A percentile compares a stretch with the other conserved stretches of the same genome.
Conservation (phyloP, 148 eudicot genomes). For the Camellia japonica region DNA sequence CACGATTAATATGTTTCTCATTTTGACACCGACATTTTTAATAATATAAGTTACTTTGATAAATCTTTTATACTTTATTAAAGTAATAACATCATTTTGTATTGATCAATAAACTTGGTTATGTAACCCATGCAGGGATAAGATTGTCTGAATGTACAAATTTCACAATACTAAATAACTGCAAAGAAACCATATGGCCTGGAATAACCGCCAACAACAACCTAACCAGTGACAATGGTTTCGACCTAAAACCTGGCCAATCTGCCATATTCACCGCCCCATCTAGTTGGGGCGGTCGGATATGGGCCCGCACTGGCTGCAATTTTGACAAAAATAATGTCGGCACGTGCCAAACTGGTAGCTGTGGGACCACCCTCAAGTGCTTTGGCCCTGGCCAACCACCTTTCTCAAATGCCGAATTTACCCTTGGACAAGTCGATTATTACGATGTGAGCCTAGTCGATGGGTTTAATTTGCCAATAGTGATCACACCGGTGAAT, state of each 20-base stretch:
- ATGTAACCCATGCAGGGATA: conserved; percentile 30
- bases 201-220: conserved; percentile 16
- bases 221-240: conserved; percentile 13
- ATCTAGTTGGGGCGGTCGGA: conserved; percentile 20
- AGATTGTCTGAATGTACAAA: conserved; percentile 39
- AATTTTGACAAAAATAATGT: conserved; percentile 9
- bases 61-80: too few species aligned
- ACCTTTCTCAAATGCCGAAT: conserved; percentile 67
- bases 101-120: not conserved
- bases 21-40: too few species aligned
- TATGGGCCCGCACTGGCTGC: conserved; percentile 29
- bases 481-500: conserved; percentile 47
- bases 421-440: conserved; percentile 54
- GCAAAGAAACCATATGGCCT: conserved; percentile 32
- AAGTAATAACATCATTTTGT: not conserved
- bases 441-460: conserved; percentile 93
- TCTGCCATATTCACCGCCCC: conserved; percentile 21
- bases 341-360: conserved; percentile 22
- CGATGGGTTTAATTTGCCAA: conserved; percentile 79
- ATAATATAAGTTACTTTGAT: too few species aligned
- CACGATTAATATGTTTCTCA: too few species aligned
- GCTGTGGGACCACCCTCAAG: conserved; percentile 19
- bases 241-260: conserved; percentile 19
- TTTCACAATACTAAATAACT: conserved; percentile 39
- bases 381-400: conserved; percentile 35